Base-by-base conservation (phyloP, 2,329 filamentous ascomycete genomes). In the Diaporthe citrichinensis region DNA sequence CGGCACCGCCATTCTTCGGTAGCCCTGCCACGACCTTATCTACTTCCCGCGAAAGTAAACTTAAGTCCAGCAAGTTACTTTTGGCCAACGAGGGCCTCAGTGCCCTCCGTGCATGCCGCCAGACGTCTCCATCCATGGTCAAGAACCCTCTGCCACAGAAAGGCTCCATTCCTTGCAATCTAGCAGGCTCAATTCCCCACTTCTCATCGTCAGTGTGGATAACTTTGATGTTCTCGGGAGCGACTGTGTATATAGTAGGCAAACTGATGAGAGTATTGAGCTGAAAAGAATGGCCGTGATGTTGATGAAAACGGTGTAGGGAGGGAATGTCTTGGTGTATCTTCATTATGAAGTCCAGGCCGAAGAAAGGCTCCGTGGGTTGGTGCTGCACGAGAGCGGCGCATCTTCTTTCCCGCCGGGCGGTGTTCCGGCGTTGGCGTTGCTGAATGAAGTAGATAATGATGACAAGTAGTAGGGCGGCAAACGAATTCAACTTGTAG, bases 91-190 rank as follows among this genome's bases (percentile, higher is more conserved):
- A 59, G 34, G 31, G 23, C 57, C 34, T 59, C 20, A 59, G 10
- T 25, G 57, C 57, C 57, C 5, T 59, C 20, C 31, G 57, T 4
- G 57, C 57, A 39, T 59, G 20, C 5, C 34, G 57, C 57, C 57
- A 59, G 57, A 59, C 57, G 23, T 25, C 57, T n/a, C 57, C 57
- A 59, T 59, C 57, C 57, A 59, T 59, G 31, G 57, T 59, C 57
- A 59, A 39, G 57, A 59, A 59, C 1, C 57, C 57, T n/a, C 34
- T 59, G 1, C 57, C 57, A 59, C 57, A 59, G 34, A 59, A 59
- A 7, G 1, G 2, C 34, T 59, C 57, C 57, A 59, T 39, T 0
- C 34, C 57, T 3, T 20, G 4, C 57, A 59, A 39, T 39, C 20
- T 59, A n/a, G 1, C 10, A 0, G 57, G 31, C 57, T 59, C 57